A percentile compares a stretch with the other conserved stretches of the same genome.
phyloP scores from a whole-genome alignment of 768 basidiomycete species.

The Hericium coralloides region DNA sequence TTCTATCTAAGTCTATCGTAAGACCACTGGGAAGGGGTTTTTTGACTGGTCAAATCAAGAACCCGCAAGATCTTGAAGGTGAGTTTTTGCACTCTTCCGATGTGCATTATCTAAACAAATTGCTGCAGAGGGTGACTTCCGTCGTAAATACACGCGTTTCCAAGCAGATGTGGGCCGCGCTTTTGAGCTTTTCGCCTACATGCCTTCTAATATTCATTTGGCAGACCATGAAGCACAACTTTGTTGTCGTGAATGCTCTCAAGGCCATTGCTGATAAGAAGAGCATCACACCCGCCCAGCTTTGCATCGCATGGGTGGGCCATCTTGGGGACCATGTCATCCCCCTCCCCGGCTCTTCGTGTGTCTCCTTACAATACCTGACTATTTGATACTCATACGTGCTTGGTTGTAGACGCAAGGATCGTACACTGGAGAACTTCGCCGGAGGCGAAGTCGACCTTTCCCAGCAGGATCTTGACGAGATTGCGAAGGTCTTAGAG shows the following conservation, averaged over 20 bases:
- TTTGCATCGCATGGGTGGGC: slow-evolving; percentile 31
- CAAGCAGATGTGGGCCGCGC: slow-evolving; percentile 23
- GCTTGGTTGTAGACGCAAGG: slow-evolving; percentile 21
- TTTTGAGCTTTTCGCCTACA: not conserved
- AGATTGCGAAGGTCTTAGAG: slow-evolving; percentile 19
- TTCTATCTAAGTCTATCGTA: slow-evolving; percentile 1
- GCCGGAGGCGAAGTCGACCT: slow-evolving; percentile 30
- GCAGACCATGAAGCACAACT: slow-evolving; percentile 33
- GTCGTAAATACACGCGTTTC: slow-evolving; percentile 26
- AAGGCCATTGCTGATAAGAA: slow-evolving; percentile 31
- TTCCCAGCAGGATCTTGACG: slow-evolving; percentile 25
- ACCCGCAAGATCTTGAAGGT: slow-evolving; percentile 23
- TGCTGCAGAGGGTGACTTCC: slow-evolving; percentile 26
- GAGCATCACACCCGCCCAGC: slow-evolving; percentile 30
- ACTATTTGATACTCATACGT: not conserved
- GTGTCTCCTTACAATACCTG: slow-evolving; percentile 3
- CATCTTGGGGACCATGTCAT: slow-evolving; percentile 29
- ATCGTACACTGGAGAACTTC: slow-evolving; percentile 35
- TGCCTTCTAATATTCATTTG: slow-evolving; percentile 1
- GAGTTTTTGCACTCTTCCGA: not conserved
- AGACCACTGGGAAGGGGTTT: slow-evolving; percentile 48
- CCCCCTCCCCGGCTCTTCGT: slow-evolving; percentile 41
- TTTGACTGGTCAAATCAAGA: slow-evolving; percentile 42
- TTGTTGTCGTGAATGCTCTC: slow-evolving; percentile 33
- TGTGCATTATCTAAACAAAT: not conserved